Conservation (phyloP, 106 monocot genomes). For the Dioscorea dumetorum region DNA sequence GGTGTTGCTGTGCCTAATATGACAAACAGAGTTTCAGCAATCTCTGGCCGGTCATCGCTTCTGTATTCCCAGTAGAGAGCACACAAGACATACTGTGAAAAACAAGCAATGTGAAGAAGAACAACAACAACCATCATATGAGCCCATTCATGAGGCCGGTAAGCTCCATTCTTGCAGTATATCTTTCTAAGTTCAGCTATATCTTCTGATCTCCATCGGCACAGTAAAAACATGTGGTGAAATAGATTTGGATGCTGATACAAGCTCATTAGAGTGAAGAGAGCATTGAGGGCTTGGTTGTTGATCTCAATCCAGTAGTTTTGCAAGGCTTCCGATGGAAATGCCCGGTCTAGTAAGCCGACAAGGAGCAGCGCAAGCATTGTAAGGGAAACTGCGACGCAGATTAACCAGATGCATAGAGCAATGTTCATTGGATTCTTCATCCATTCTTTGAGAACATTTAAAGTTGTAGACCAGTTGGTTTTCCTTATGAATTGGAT, state of each 20-base stretch:
- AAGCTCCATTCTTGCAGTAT: slow-evolving; percentile 38
- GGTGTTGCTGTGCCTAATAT: slow-evolving; percentile 19
- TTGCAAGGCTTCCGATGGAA: neutral
- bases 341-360: slow-evolving; percentile 10
- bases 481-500: slow-evolving; percentile 18
- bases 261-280: slow-evolving; percentile 42
- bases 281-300: slow-evolving; percentile 32
- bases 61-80: slow-evolving; percentile 41
- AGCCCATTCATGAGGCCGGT: slow-evolving; percentile 19
- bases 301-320: slow-evolving; percentile 8
- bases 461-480: slow-evolving; percentile 19
- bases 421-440: slow-evolving; percentile 38
- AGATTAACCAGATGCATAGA: slow-evolving; percentile 28
- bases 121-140: slow-evolving; percentile 30
- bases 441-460: slow-evolving; percentile 29
- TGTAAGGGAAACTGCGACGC: slow-evolving; percentile 15
- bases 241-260: slow-evolving; percentile 41
- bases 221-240: slow-evolving; percentile 36
- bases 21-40: slow-evolving; percentile 11
- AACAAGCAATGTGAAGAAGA: slow-evolving; percentile 41
- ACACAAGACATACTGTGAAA: slow-evolving; percentile 34
- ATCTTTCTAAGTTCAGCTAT: slow-evolving; percentile 20
- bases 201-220: slow-evolving; percentile 34
- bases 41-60: slow-evolving; percentile 14
- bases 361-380: slow-evolving; percentile 28